Evolutionary conservation across 2,329 filamentous ascomycete species (phyloP).

Genomic region (Chalara sp.): DNA sequence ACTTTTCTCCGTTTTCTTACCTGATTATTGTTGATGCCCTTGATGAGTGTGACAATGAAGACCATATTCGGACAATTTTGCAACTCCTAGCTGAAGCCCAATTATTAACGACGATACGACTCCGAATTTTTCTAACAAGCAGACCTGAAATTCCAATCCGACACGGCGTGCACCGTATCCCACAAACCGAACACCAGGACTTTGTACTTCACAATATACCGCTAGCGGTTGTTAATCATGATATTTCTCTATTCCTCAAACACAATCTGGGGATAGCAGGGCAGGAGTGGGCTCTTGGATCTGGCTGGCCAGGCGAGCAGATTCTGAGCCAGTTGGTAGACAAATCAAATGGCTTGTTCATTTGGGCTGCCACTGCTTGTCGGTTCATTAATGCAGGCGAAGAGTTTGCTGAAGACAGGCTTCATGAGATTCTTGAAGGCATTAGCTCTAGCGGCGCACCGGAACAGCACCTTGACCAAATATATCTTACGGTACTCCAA

Average conservation of each 20-base stretch:
- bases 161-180: neutral
- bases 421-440: conserved; percentile 7
- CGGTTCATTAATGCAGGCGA: conserved; percentile 5
- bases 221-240: no score
- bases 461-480: neutral
- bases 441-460: neutral
- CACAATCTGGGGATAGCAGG: no score
- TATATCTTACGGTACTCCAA: conserved; percentile 8
- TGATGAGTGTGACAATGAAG: no score
- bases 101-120: no score
- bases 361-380: neutral
- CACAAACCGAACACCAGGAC: no score
- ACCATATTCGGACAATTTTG: no score
- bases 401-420: conserved; percentile 4
- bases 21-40: no score
- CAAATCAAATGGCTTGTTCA: neutral
- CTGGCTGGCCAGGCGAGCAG: conserved; percentile 5
- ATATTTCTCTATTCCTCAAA: no score
- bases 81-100: no score
- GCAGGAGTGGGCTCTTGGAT: neutral
- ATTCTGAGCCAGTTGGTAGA: conserved; percentile 11
- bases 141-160: neutral
- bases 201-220: no score
- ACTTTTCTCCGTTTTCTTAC: no score
- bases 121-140: no score